phyloP scores from a whole-genome alignment of 257 asterid species.

The Solanum sejunctum region DNA sequence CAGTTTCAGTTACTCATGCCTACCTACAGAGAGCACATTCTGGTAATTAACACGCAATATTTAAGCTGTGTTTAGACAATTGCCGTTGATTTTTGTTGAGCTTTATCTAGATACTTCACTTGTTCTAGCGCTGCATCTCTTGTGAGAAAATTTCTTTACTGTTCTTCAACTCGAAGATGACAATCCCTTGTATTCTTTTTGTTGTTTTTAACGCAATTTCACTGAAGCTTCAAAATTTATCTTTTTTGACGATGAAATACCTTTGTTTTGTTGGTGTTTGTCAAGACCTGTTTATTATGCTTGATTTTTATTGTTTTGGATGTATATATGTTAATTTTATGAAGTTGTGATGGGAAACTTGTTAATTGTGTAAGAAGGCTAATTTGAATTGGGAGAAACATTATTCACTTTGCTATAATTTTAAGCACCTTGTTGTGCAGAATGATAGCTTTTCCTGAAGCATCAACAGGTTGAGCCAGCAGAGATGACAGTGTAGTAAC shows the following conservation, averaged over 20 bases:
- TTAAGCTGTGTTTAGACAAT: not conserved
- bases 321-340: too few relatives aligned
- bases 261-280: not conserved
- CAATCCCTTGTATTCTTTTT: not conserved
- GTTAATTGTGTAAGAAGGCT: not conserved
- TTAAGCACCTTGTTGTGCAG: not conserved
- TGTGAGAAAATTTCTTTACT: not conserved
- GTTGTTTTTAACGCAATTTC: not conserved
- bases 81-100: not conserved
- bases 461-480: not conserved
- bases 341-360: not conserved
- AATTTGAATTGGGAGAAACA: not conserved
- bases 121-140: not conserved
- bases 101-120: not conserved
- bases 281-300: not conserved
- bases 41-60: not conserved
- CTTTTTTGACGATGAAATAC: not conserved
- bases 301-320: not conserved
- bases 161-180: not conserved
- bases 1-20: not conserved
- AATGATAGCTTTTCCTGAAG: not conserved
- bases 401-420: not conserved
- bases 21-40: not conserved
- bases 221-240: not conserved
- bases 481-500: not conserved